Evolutionary conservation across 2,329 filamentous ascomycete species (phyloP), one percentile per base, ranked within the genome.

Genomic region (Diaporthe vexans): DNA sequence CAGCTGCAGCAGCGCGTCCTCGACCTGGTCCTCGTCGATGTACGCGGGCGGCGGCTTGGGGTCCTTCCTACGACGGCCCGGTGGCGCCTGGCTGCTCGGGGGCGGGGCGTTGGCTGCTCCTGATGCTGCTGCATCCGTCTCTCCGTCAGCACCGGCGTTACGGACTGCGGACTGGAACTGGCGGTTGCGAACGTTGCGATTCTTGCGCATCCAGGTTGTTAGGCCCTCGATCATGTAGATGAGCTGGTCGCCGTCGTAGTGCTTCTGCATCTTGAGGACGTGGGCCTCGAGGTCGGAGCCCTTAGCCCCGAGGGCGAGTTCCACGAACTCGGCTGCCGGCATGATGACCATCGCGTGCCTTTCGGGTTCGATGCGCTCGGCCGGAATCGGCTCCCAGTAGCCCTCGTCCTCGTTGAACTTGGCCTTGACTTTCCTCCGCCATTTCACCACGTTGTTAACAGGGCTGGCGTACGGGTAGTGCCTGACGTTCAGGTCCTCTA

Each of bases 161-260:
- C 91, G 87, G 0, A 95, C 93, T 46, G 89, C 90, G 0, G 90
- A 90, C 70, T 89, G 86, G 80, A 93, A 95, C 67, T 92, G 89
- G 67, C 91, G 86, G 79, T 95, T 94, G 48, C 91, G 88, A 1
- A 89, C 83, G 76, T 89, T 93, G 61, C 88, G 87, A 77, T 94
- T 94, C 81, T 93, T 94, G 73, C 90, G 88, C 84, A 92, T 89
- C 90, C 92, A 94, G 0, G 86, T 78, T 0, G 81, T 84, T 0
- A 95, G 84, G 0, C 94, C 94, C 78, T 96, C 92, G 26, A 97
- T 89, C 0, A 96, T 83, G 78, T 94, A 95, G 54, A 96, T 89
- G 17, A 91, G 81, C 54, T 87, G 88, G 77, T 88, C 86, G 1
- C 79, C 79, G 0, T 87, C 83, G 78, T 92, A 92, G 63, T 86